Evolutionary conservation across 768 basidiomycete genomes (phyloP).

Genomic region (Leccinum ochraceum): DNA sequence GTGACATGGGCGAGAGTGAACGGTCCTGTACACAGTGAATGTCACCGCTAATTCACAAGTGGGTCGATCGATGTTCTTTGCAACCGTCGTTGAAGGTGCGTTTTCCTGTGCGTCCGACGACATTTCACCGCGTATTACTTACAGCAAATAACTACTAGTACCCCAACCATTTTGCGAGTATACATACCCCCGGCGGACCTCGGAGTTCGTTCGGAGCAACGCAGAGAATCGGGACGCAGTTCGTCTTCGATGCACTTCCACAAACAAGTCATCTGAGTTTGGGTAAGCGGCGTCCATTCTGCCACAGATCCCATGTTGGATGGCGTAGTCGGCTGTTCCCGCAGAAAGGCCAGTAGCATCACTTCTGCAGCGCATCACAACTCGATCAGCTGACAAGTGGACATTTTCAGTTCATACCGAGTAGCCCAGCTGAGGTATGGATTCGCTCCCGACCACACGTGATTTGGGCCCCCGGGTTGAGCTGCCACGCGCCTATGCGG

Average conservation of each 20-base stretch:
- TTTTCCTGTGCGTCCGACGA: not conserved
- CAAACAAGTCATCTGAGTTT: conserved; percentile 22
- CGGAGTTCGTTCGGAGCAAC: conserved; percentile 36
- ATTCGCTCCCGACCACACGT: conserved; percentile 4
- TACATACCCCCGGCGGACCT: not conserved
- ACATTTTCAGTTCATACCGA: conserved; percentile 45
- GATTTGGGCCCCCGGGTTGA: conserved; percentile 1
- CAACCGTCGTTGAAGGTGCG: conserved; percentile 37
- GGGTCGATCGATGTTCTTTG: conserved; percentile 44
- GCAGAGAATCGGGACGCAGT: conserved; percentile 59
- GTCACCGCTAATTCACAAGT: conserved; percentile 35
- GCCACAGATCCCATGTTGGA: conserved; percentile 4
- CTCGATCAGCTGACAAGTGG: conserved; percentile 24
- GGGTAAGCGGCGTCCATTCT: conserved; percentile 18
- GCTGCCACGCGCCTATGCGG: not conserved
- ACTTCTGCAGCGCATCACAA: conserved; percentile 20
- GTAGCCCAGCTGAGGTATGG: conserved; percentile 36
- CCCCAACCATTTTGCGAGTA: conserved; percentile 57
- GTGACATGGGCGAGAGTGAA: not conserved
- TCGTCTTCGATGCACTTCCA: conserved; percentile 50
- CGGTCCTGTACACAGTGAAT: conserved; percentile 36
- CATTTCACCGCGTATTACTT: conserved; percentile 1
- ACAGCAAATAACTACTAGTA: conserved; percentile 28
- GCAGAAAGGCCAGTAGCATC: conserved; percentile 50
- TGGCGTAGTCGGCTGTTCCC: conserved; percentile 7